Conservation (phyloP, 1,284 basidiomycete genomes). For the Boletus mariae region DNA sequence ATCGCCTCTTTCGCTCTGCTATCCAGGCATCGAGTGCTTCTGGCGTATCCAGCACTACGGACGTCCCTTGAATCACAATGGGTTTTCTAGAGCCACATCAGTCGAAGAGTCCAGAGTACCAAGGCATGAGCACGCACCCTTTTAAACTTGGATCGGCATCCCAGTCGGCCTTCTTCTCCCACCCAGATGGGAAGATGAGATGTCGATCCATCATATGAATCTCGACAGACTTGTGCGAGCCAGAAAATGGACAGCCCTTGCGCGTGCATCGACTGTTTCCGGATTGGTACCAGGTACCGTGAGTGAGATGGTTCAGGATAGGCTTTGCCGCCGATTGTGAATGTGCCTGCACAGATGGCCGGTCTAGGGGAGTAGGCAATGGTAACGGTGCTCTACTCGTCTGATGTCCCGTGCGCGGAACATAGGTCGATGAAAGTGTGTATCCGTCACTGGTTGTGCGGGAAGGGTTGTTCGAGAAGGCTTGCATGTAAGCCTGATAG, state of each 20-base stretch:
- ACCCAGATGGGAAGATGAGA: conserved; percentile 75
- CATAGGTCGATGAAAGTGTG: conserved; percentile 50
- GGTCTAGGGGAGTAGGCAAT: conserved; percentile 1
- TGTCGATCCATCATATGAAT: conserved; percentile 90
- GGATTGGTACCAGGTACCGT: conserved; percentile 54
- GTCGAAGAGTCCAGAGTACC: background rate
- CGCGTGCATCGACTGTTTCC: conserved; percentile 64
- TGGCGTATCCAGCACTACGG: conserved; percentile 70
- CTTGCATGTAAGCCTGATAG: conserved; percentile 54
- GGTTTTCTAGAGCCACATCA: conserved; percentile 48
- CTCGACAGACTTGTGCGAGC: conserved; percentile 72
- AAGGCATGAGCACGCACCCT: conserved; percentile 43
- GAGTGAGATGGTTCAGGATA: conserved; percentile 20
- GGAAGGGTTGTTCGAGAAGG: conserved; percentile 23
- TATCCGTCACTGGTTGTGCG: conserved; percentile 51
- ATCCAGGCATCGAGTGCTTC: conserved; percentile 85
- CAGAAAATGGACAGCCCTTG: conserved; percentile 68
- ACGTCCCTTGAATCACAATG: conserved; percentile 80
- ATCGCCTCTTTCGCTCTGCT: conserved; percentile 79
- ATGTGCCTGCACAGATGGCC: conserved; percentile 3
- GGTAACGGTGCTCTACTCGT: conserved; percentile 13
- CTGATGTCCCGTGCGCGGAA: conserved; percentile 21
- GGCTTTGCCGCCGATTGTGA: conserved; percentile 7
- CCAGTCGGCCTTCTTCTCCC: conserved; percentile 69
- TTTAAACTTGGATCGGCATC: conserved; percentile 74